Evolutionary conservation across 352 stramenopile species (phyloP).

Genomic region (Phytophthora niederhauseri): DNA sequence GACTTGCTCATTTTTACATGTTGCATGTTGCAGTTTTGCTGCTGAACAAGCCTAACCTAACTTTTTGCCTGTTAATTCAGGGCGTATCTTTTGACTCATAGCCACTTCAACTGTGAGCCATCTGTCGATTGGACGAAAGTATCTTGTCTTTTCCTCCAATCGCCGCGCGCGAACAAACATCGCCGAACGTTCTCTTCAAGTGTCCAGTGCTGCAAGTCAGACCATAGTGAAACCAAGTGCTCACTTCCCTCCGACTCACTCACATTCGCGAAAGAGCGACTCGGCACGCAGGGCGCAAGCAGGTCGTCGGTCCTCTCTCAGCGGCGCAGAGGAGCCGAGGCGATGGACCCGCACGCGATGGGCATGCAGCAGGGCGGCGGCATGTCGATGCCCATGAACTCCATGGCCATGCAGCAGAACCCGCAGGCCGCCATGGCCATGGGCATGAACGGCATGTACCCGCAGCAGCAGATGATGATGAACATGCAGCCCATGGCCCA

Average conservation of each 20-base stretch:
- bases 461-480: slow-evolving; percentile 59
- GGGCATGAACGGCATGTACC: slow-evolving; percentile 40
- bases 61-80: background rate
- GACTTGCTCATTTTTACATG: too few species aligned
- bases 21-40: slow-evolving; percentile 20
- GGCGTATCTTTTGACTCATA: background rate
- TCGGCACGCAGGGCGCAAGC: too few species aligned
- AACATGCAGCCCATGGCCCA: slow-evolving; percentile 31
- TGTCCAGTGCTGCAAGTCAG: slow-evolving; percentile 36
- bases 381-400: slow-evolving; percentile 66
- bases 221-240: slow-evolving; percentile 35
- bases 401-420: slow-evolving; percentile 54
- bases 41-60: background rate
- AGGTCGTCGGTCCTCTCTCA: background rate
- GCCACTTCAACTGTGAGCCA: slow-evolving; percentile 13
- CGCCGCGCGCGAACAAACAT: slow-evolving; percentile 4
- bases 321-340: slow-evolving; percentile 18
- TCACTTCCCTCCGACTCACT: slow-evolving; percentile 4
- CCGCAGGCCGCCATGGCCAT: slow-evolving; percentile 48
- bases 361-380: slow-evolving; percentile 44
- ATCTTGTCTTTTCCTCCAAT: slow-evolving; percentile 26
- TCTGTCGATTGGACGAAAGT: slow-evolving; percentile 26
- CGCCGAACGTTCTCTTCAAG: slow-evolving; percentile 33
- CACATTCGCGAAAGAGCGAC: slow-evolving; percentile 37
- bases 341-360: slow-evolving; percentile 72